phyloP scores from a whole-genome alignment of 768 basidiomycete species.

The Lentinula guzmanii region DNA sequence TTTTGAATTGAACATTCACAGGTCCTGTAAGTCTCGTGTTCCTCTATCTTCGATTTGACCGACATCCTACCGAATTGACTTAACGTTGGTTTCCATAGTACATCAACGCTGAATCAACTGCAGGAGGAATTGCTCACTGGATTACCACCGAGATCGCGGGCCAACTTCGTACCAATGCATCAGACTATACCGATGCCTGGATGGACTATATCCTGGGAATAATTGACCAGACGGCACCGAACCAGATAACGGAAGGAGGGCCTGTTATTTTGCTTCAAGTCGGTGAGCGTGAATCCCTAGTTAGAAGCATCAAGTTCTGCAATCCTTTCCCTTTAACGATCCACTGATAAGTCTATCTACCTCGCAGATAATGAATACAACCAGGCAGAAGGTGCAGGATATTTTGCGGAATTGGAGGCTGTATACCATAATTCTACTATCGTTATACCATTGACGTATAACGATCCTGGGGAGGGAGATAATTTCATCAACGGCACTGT shows the following conservation, averaged over 20 bases:
- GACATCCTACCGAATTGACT: neutral
- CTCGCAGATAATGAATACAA: slow-evolving; percentile 68
- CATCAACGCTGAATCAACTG: slow-evolving; percentile 65
- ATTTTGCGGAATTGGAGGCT: slow-evolving; percentile 57
- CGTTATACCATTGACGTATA: slow-evolving; percentile 69
- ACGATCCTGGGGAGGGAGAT: slow-evolving; percentile 51
- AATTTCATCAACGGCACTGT: slow-evolving; percentile 74
- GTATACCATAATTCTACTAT: slow-evolving; percentile 51
- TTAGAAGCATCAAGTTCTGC: too few species aligned
- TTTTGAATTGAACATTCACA: slow-evolving; percentile 11
- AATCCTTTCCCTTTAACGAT: too few species aligned
- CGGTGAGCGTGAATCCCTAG: neutral
- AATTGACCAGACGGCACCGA: slow-evolving; percentile 49
- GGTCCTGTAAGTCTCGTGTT: slow-evolving; percentile 29
- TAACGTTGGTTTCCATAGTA: slow-evolving; percentile 28
- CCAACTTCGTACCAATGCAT: slow-evolving; percentile 64
- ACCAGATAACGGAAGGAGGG: slow-evolving; percentile 69
- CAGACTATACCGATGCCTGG: slow-evolving; percentile 70
- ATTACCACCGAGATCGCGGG: slow-evolving; percentile 52
- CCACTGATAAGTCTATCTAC: neutral
- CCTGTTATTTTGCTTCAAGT: slow-evolving; percentile 59
- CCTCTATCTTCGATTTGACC: neutral
- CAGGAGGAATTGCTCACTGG: slow-evolving; percentile 55
- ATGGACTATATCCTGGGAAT: slow-evolving; percentile 64
- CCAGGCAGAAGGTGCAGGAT: slow-evolving; percentile 43